Evolutionary conservation across 2,329 filamentous ascomycete genomes (phyloP).

Genomic region (Trichoderma cornu-damae): DNA sequence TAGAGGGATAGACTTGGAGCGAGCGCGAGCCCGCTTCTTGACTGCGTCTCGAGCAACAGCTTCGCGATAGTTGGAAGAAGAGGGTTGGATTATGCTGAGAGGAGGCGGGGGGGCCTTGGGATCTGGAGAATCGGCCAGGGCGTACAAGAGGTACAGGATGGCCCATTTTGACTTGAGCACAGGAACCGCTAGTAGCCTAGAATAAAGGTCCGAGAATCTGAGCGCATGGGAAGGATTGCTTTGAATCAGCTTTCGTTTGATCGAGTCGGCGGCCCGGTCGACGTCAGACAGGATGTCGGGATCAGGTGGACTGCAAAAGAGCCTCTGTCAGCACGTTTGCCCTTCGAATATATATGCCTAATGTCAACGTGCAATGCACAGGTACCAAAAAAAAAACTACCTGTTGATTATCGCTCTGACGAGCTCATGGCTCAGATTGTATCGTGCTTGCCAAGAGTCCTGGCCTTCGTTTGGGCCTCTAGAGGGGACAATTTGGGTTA

Average conservation of each 20-base stretch:
- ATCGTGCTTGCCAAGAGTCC: constrained; percentile 61
- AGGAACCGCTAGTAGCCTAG: constrained; percentile 79
- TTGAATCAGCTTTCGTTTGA: constrained; percentile 80
- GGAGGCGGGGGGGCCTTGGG: constrained; percentile 47
- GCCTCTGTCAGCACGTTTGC: not conserved
- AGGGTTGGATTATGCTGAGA: constrained; percentile 40
- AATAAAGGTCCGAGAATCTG: constrained; percentile 86
- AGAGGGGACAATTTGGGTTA: constrained; percentile 66
- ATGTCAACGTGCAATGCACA: not conserved
- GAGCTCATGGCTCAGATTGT: constrained; percentile 55
- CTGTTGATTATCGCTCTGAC: constrained; percentile 49
- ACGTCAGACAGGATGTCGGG: constrained; percentile 63
- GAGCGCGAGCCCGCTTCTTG: constrained; percentile 36
- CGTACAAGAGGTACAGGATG: constrained; percentile 85
- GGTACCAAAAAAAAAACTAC: constrained; percentile 36
- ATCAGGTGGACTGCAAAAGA: constrained; percentile 40
- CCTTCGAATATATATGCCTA: not conserved
- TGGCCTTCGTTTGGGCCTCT: constrained; percentile 59
- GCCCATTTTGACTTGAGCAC: constrained; percentile 96
- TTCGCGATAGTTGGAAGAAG: constrained; percentile 36
- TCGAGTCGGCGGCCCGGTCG: constrained; percentile 87
- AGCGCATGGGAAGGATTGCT: constrained; percentile 74
- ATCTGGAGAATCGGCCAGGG: constrained; percentile 66
- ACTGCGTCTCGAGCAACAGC: constrained; percentile 35
- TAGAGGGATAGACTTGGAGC: constrained; percentile 34